These are phyloP conservation scores for Russula brevipes DNA, from an alignment of 768 basidiomycete genomes.

Conservation along the genomic window DNA sequence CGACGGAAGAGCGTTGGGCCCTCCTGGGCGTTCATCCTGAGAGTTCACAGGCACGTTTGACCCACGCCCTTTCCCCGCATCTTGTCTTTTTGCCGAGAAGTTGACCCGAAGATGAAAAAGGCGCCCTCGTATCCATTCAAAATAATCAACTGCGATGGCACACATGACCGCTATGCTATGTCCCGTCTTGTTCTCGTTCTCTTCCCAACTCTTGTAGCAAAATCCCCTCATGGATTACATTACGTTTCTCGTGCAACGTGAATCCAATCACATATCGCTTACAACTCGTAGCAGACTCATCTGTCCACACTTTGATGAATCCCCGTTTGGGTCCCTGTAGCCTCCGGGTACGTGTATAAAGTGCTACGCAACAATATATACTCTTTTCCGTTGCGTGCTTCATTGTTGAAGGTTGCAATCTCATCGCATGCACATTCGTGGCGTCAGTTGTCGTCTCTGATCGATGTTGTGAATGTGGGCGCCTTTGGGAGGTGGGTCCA, in stretches of 20 bases:
- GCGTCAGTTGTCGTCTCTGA: too few relatives aligned
- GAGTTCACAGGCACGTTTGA: background rate
- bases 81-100: background rate
- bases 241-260: background rate
- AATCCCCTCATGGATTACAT: background rate
- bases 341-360: background rate
- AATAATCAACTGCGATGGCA: background rate
- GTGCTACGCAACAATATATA: too few relatives aligned
- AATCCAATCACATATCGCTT: background rate
- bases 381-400: too few relatives aligned
- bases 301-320: background rate
- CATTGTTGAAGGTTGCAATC: background rate
- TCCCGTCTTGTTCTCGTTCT: background rate
- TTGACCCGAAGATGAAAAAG: too few relatives aligned
- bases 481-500: too few relatives aligned
- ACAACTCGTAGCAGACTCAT: background rate
- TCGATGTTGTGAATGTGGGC: too few relatives aligned
- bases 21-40: background rate
- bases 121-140: background rate
- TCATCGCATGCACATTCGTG: too few relatives aligned
- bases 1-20: slow-evolving; percentile 8
- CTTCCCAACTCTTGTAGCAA: background rate
- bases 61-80: background rate
- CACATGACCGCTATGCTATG: too few relatives aligned
- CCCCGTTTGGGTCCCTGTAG: background rate